Evolutionary conservation across 148 eudicot species (phyloP).

Genomic region (Talinum fruticosum): DNA sequence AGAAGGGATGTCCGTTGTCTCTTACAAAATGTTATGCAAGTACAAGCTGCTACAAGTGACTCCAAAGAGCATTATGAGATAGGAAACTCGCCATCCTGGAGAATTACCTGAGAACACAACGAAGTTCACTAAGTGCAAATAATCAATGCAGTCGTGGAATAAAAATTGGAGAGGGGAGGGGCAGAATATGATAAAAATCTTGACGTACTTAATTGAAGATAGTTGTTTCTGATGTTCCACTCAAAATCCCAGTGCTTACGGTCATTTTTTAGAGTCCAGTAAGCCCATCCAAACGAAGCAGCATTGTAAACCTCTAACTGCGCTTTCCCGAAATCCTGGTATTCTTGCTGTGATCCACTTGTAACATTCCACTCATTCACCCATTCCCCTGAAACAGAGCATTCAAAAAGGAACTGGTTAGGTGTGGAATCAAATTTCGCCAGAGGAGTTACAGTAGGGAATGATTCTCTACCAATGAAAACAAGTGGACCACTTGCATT

Average conservation of each 20-base stretch:
- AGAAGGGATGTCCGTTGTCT: neutral
- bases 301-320: slow-evolving; percentile 63
- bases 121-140: neutral
- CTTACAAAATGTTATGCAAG: slow-evolving; percentile 19
- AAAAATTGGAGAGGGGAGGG: neutral
- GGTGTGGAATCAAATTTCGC: neutral
- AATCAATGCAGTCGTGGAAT: neutral
- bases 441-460: neutral
- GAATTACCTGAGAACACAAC: slow-evolving; percentile 24
- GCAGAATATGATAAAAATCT: neutral
- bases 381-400: slow-evolving; percentile 64
- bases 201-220: slow-evolving; percentile 52
- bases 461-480: slow-evolving; percentile 46
- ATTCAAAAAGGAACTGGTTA: neutral
- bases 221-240: slow-evolving; percentile 61
- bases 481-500: slow-evolving; percentile 62
- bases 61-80: slow-evolving; percentile 20
- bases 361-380: slow-evolving; percentile 77
- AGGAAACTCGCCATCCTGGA: slow-evolving; percentile 11
- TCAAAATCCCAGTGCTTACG: slow-evolving; percentile 78
- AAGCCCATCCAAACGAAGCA: slow-evolving; percentile 88
- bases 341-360: slow-evolving; percentile 49
- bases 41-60: slow-evolving; percentile 32
- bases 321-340: slow-evolving; percentile 60
- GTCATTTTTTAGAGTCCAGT: slow-evolving; percentile 83